Evolutionary conservation across 2,329 filamentous ascomycete genomes (phyloP).

Genomic region (Lomentospora prolificans): DNA sequence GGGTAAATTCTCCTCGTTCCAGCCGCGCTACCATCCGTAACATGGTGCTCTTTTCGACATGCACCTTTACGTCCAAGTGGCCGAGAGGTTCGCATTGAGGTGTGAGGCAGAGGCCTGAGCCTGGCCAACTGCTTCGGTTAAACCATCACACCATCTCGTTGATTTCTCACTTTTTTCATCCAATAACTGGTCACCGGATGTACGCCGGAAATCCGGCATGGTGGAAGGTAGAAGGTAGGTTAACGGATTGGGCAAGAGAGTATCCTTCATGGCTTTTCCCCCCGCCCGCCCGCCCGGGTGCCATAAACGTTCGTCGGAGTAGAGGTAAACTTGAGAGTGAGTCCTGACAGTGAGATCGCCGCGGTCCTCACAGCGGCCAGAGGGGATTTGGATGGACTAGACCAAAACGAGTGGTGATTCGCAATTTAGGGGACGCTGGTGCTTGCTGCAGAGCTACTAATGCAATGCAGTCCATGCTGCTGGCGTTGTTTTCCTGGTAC

Average conservation of each 20-base stretch:
- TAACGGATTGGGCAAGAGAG: neutral
- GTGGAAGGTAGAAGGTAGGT: neutral
- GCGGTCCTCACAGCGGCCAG: neutral
- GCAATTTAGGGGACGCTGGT: neutral
- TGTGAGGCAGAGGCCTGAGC: too few species aligned
- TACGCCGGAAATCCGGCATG: too few species aligned
- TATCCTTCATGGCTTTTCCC: neutral
- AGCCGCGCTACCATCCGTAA: neutral
- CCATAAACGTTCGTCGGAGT: neutral
- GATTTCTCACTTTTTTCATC: too few species aligned
- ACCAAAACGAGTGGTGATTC: neutral
- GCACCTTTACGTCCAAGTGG: too few species aligned
- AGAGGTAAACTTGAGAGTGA: neutral
- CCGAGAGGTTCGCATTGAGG: neutral
- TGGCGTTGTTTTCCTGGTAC: neutral
- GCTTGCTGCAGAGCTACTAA: neutral
- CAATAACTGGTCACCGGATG: too few species aligned
- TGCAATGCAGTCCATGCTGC: neutral
- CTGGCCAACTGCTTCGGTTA: too few species aligned
- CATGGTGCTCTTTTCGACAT: neutral
- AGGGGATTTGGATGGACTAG: neutral
- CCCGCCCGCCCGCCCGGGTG: neutral
- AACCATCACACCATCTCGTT: neutral
- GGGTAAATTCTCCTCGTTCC: neutral
- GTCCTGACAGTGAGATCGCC: too few species aligned